Percentiles rank a stretch among this genome's conserved stretches.
phyloP scores from a whole-genome alignment of 768 basidiomycete species.

The Psilocybe subaeruginosa region DNA sequence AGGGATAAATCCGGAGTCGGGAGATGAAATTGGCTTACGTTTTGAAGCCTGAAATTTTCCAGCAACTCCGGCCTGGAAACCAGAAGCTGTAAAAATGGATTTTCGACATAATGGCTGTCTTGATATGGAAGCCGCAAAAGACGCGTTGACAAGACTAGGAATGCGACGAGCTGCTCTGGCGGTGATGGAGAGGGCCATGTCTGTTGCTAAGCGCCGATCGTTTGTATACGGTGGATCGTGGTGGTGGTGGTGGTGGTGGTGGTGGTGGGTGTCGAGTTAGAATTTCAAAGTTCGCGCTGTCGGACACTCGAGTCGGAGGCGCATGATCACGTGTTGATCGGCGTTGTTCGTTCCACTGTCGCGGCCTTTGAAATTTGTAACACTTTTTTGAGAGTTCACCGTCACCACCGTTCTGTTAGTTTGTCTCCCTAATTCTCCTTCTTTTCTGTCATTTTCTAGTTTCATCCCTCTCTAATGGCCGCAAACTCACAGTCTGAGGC shows the following conservation, averaged over 20 bases:
- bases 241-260: no score
- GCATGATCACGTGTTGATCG: constrained; percentile 26
- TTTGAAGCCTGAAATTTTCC: constrained; percentile 16
- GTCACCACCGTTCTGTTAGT: constrained; percentile 17
- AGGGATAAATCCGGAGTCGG: neutral
- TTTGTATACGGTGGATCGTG: neutral
- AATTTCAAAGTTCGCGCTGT: no score
- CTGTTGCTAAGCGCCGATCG: neutral
- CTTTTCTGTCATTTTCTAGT: constrained; percentile 6
- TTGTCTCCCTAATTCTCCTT: constrained; percentile 19
- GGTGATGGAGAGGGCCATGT: constrained; percentile 24
- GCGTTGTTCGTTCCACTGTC: constrained; percentile 10
- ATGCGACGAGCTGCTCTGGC: constrained; percentile 19
- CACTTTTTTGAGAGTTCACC: constrained; percentile 19
- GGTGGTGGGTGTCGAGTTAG: no score
- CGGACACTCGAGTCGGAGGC: neutral
- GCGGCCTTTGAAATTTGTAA: constrained; percentile 28
- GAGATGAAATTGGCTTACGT: neutral
- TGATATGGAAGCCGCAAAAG: neutral
- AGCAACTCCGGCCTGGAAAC: constrained; percentile 1
- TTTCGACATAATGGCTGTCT: constrained; percentile 19
- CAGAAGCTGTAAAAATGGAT: constrained; percentile 7
- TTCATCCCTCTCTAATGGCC: constrained; percentile 32
- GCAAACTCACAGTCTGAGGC: constrained; percentile 22
- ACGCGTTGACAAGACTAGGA: constrained; percentile 6